A percentile compares a stretch with the other conserved stretches of the same genome.
These are phyloP conservation scores for Psilocybe cyanescens DNA, from an alignment of 768 basidiomycete species.

Conservation along the genomic window DNA sequence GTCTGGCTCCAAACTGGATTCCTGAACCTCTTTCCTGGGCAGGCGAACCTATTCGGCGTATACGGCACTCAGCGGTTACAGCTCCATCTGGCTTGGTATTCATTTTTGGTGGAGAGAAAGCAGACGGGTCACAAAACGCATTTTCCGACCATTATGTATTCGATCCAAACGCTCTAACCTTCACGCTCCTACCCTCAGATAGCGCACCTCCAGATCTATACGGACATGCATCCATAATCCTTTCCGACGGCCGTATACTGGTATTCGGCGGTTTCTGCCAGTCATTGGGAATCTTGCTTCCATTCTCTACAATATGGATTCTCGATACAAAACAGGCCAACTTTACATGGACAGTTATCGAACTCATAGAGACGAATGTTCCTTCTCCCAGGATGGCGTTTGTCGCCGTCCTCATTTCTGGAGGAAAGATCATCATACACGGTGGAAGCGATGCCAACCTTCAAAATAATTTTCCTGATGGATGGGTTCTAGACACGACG, in stretches of 20 bases:
- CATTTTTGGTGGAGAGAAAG: slow-evolving; percentile 79
- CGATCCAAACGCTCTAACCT: slow-evolving; percentile 49
- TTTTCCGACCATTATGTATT: slow-evolving; percentile 73
- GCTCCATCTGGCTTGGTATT: slow-evolving; percentile 54
- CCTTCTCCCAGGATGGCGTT: slow-evolving; percentile 69
- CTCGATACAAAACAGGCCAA: slow-evolving; percentile 57
- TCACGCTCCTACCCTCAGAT: slow-evolving; percentile 55
- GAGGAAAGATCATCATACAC: slow-evolving; percentile 69
- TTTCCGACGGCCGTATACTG: slow-evolving; percentile 69
- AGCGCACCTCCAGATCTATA: slow-evolving; percentile 69
- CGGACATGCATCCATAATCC: slow-evolving; percentile 74
- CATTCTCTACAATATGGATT: slow-evolving; percentile 63
- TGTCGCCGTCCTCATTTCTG: slow-evolving; percentile 52
- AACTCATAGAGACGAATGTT: slow-evolving; percentile 39
- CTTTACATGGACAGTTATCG: slow-evolving; percentile 53
- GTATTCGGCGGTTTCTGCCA: slow-evolving; percentile 75
- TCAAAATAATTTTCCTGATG: slow-evolving; percentile 61
- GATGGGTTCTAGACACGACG: slow-evolving; percentile 69
- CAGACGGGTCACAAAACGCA: slow-evolving; percentile 73
- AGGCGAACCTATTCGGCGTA: slow-evolving; percentile 71
- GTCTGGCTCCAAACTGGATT: slow-evolving; percentile 46
- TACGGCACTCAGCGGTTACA: slow-evolving; percentile 71
- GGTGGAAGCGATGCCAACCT: slow-evolving; percentile 71
- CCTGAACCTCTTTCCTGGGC: slow-evolving; percentile 57
- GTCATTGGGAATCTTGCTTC: slow-evolving; percentile 48